Conservation (phyloP, 768 basidiomycete species). For the Gymnopilus dilepis region DNA sequence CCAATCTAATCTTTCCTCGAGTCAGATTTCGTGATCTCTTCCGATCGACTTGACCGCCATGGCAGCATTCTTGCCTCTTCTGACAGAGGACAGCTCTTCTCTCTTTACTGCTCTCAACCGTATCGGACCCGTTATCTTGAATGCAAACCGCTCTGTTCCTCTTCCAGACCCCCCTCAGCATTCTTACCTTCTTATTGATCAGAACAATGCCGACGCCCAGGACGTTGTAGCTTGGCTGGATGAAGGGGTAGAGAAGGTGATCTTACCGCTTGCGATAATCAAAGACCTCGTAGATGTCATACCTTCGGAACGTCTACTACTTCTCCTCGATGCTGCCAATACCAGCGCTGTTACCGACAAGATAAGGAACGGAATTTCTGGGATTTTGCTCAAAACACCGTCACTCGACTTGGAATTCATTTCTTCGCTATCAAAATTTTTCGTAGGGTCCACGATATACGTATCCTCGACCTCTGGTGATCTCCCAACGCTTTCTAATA, state of each 20-base stretch:
- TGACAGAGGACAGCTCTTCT: slow-evolving; percentile 52
- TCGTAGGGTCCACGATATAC: slow-evolving; percentile 63
- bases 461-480: slow-evolving; percentile 56
- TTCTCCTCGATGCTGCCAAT: slow-evolving; percentile 77
- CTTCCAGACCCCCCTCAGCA: slow-evolving; percentile 39
- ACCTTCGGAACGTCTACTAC: slow-evolving; percentile 72
- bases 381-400: slow-evolving; percentile 79
- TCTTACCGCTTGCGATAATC: slow-evolving; percentile 70
- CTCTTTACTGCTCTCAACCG: slow-evolving; percentile 69
- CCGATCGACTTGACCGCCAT: slow-evolving; percentile 34
- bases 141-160: slow-evolving; percentile 35
- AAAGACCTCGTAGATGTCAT: slow-evolving; percentile 71
- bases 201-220: slow-evolving; percentile 50
- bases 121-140: slow-evolving; percentile 78
- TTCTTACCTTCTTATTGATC: slow-evolving; percentile 63
- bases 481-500: slow-evolving; percentile 61
- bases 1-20: slow-evolving; percentile 24
- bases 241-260: slow-evolving; percentile 78
- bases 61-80: slow-evolving; percentile 63
- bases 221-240: slow-evolving; percentile 72
- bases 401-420: slow-evolving; percentile 78
- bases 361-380: slow-evolving; percentile 74
- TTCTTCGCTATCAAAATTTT: slow-evolving; percentile 78
- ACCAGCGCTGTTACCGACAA: slow-evolving; percentile 78
- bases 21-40: slow-evolving; percentile 12